phyloP scores from a whole-genome alignment of 352 stramenopile genomes.

The Phytophthora kernoviae region DNA sequence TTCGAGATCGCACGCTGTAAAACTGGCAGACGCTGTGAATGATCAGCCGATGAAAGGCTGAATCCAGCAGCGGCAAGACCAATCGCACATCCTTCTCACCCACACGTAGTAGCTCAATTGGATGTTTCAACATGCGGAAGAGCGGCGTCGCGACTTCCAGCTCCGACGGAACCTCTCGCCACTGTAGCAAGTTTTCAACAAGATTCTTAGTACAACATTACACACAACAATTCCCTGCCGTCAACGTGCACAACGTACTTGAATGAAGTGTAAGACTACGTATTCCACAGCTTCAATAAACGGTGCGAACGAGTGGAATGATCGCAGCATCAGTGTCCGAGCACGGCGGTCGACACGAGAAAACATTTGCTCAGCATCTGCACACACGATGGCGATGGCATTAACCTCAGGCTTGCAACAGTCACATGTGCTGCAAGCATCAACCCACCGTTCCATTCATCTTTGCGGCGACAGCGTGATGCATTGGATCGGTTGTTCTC shows the following conservation, averaged over 20 bases:
- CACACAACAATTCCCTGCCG: not conserved
- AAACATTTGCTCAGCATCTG: slow-evolving; percentile 85
- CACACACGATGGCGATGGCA: not conserved
- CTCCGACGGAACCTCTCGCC: slow-evolving; percentile 73
- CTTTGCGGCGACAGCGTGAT: slow-evolving; percentile 50
- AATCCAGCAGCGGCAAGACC: slow-evolving; percentile 78
- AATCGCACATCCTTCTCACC: slow-evolving; percentile 73
- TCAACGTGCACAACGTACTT: slow-evolving; percentile 41
- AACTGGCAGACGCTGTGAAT: slow-evolving; percentile 91
- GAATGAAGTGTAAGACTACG: slow-evolving; percentile 80
- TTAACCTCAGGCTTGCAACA: not conserved
- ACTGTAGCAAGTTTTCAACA: slow-evolving; percentile 38
- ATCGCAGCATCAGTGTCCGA: slow-evolving; percentile 68
- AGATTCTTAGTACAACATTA: not conserved
- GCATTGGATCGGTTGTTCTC: slow-evolving; percentile 43
- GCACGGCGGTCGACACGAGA: slow-evolving; percentile 71
- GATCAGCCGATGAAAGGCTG: slow-evolving; percentile 86
- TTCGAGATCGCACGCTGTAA: slow-evolving; percentile 82
- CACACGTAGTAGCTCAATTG: slow-evolving; percentile 60
- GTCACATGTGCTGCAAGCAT: not conserved
- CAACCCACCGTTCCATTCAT: slow-evolving; percentile 74
- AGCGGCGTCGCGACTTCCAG: slow-evolving; percentile 68
- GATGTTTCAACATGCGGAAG: slow-evolving; percentile 62
- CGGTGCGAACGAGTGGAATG: slow-evolving; percentile 63
- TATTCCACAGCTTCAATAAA: slow-evolving; percentile 86